Evolutionary conservation across 2,329 filamentous ascomycete genomes (phyloP), one percentile per base, ranked within the genome.

Genomic region (Botrytis medusae): DNA sequence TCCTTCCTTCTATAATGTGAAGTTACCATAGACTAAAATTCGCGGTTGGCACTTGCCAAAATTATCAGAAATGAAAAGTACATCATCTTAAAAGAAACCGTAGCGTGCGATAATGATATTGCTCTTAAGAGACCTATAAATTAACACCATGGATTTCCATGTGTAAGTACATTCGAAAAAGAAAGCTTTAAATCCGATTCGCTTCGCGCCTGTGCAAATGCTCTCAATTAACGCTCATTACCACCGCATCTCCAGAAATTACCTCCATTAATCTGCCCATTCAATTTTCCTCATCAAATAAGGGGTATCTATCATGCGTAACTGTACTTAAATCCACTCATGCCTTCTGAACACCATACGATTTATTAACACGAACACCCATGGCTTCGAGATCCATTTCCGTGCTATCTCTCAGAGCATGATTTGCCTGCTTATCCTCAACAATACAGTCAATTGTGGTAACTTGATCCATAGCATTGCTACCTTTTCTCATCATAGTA

Each of bases 381-480:
- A 79, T 77, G 20, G 57, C 72, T 69, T 79, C 78, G 6, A 79
- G 68, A 69, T 80, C 79, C 22, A 77, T 40, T 40, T 80, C 79
- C 4, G 77, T 78, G 61, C 79, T 79, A 46, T 79, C 78, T 75
- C 77, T 72, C 18, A n/a, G 34, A 14, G n/a, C 32, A 46, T 57
- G 57, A 46, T 14, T 32, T 46, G 63, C 29, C 22, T 34, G 4
- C 57, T 29, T 29, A 63, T 68, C 34, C 32, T 74, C 72, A 29
- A 75, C 73, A 8, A 75, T 72, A 18, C 75, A 72, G 22, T 77
- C 72, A 46, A 73, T 71, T 16, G 72, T 75, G 10, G 69, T 72
- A 29, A 75, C 59, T 44, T 54, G 74, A 2, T 61, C 63, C 54
- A 77, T 74, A 2, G 34, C 40, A 44, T 62, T 63, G 54, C 76